A percentile compares a stretch with the other conserved stretches of the same genome.
phyloP scores from a whole-genome alignment of 176 grass and related monocot species.

The Canna indica region DNA sequence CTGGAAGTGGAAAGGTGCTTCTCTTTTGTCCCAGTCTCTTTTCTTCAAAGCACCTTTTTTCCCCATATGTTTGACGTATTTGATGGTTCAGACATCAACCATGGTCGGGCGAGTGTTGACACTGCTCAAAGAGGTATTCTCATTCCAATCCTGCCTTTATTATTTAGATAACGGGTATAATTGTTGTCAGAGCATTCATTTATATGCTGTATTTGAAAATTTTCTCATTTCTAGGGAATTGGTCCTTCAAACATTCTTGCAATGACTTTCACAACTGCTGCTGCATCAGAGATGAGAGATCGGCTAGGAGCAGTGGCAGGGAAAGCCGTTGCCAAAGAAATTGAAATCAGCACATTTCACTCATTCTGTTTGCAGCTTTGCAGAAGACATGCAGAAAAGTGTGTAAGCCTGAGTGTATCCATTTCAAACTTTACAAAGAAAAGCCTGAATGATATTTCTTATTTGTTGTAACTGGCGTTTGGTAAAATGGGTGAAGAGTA shows the following conservation, averaged over 20 bases:
- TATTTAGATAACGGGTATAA: neutral
- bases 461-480: neutral
- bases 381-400: conserved; percentile 86
- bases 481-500: neutral
- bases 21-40: conserved; percentile 7
- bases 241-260: conserved; percentile 67
- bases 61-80: conserved; percentile 19
- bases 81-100: conserved; percentile 61
- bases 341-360: conserved; percentile 89
- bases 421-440: neutral
- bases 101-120: conserved; percentile 91
- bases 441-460: no score
- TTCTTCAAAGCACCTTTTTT: conserved; percentile 9
- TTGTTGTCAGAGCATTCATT: neutral
- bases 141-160: neutral
- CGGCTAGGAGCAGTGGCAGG: conserved; percentile 66
- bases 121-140: conserved; percentile 67
- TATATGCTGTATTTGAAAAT: conserved; percentile 17
- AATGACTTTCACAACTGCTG: conserved; percentile 93
- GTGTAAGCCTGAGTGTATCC: conserved; percentile 16
- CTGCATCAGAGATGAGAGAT: conserved; percentile 89
- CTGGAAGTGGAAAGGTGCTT: conserved; percentile 83
- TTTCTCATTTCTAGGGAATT: conserved; percentile 33
- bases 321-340: conserved; percentile 68
- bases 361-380: conserved; percentile 94